Evolutionary conservation across 768 basidiomycete species (phyloP).

Genomic region (Lactarius quietus): DNA sequence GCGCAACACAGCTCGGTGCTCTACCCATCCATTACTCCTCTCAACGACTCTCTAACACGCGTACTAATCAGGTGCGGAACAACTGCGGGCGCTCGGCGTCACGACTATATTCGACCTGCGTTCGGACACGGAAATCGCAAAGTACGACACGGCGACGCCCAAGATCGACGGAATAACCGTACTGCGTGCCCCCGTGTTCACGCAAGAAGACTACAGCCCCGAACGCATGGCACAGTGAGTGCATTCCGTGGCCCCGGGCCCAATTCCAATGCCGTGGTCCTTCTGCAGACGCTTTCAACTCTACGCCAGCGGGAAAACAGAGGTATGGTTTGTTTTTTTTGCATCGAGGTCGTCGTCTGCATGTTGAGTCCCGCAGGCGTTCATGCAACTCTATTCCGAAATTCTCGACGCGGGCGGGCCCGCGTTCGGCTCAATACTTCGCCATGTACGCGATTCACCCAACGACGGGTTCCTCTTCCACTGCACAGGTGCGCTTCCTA

Average conservation of each 20-base stretch:
- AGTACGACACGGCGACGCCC: slow-evolving; percentile 66
- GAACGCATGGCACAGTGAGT: slow-evolving; percentile 82
- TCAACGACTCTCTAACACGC: neutral
- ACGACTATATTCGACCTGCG: slow-evolving; percentile 71
- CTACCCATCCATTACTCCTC: slow-evolving; percentile 21
- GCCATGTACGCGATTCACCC: slow-evolving; percentile 70
- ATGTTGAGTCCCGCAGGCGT: slow-evolving; percentile 46
- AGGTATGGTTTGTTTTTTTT: slow-evolving; percentile 52
- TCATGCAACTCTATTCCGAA: slow-evolving; percentile 77
- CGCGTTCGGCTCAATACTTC: slow-evolving; percentile 67
- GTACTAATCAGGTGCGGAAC: slow-evolving; percentile 46
- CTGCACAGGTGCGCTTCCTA: slow-evolving; percentile 53
- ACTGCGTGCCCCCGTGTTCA: slow-evolving; percentile 58
- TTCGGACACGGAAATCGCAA: slow-evolving; percentile 74
- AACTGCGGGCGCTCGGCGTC: slow-evolving; percentile 59
- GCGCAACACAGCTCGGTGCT: slow-evolving; percentile 66
- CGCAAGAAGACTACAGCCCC: slow-evolving; percentile 75
- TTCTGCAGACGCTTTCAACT: slow-evolving; percentile 57
- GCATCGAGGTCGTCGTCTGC: neutral
- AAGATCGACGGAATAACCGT: slow-evolving; percentile 60
- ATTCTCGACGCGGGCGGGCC: slow-evolving; percentile 70
- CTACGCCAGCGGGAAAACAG: slow-evolving; percentile 77
- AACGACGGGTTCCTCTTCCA: slow-evolving; percentile 66
- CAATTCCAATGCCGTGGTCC: neutral
- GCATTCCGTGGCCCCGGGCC: slow-evolving; percentile 32